These are phyloP conservation scores for Penicillium sp. DNA, from an alignment of 2,329 filamentous ascomycete genomes.

Conservation along the genomic window DNA sequence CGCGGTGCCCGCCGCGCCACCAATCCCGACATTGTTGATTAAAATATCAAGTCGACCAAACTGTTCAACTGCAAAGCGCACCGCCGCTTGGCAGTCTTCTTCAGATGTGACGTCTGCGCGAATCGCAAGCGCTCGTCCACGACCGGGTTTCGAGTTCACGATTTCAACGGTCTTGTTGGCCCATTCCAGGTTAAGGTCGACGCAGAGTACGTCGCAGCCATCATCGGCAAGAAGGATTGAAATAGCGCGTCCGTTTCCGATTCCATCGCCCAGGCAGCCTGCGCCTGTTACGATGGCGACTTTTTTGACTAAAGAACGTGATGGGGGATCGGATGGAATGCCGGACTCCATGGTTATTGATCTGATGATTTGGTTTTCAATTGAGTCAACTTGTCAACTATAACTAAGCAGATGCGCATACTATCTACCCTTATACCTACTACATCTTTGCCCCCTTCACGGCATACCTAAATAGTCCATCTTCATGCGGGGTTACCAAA, in stretches of 20 bases:
- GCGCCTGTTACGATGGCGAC: slow-evolving; percentile 57
- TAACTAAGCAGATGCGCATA: background rate
- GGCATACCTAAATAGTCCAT: background rate
- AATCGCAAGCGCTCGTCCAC: slow-evolving; percentile 33
- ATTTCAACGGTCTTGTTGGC: slow-evolving; percentile 56
- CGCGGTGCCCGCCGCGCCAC: slow-evolving; percentile 59
- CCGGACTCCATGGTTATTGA: slow-evolving; percentile 15
- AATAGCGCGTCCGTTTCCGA: slow-evolving; percentile 59
- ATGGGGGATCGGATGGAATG: slow-evolving; percentile 22
- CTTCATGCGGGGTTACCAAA: slow-evolving; percentile 6
- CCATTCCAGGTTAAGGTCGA: slow-evolving; percentile 52
- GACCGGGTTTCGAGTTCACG: slow-evolving; percentile 41
- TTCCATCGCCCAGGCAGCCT: slow-evolving; percentile 55
- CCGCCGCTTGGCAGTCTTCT: slow-evolving; percentile 49
- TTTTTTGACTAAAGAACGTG: slow-evolving; percentile 17
- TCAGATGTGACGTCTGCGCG: slow-evolving; percentile 56
- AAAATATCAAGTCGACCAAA: slow-evolving; percentile 63
- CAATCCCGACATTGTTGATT: slow-evolving; percentile 64
- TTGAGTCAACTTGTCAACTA: background rate
- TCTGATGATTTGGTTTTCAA: background rate
- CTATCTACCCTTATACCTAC: background rate
- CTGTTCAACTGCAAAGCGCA: slow-evolving; percentile 35
- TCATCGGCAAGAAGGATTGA: slow-evolving; percentile 60
- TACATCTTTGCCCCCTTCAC: background rate
- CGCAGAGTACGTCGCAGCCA: slow-evolving; percentile 58